These are phyloP conservation scores for Rosa chinensis DNA, from an alignment of 306 rosid genomes.

Conservation along the genomic window DNA sequence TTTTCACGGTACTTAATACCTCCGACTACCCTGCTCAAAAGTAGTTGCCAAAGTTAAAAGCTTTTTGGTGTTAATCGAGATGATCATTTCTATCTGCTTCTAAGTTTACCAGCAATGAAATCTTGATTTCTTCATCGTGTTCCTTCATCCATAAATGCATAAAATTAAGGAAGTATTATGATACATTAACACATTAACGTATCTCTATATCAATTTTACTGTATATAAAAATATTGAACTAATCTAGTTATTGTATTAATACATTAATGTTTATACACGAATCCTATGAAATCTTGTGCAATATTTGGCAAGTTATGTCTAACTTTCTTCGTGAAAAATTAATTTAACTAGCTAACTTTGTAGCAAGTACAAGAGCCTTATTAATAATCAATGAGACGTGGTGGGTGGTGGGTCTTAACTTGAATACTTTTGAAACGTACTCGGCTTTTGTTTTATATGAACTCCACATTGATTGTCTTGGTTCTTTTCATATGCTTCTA, in stretches of 20 bases:
- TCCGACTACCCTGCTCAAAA: not conserved
- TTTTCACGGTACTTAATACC: not conserved
- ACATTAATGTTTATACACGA: no score
- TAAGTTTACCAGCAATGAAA: not conserved
- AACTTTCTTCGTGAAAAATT: not conserved
- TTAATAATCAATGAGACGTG: not conserved
- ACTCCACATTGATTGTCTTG: not conserved
- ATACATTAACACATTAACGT: no score
- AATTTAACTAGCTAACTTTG: no score
- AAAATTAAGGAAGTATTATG: no score
- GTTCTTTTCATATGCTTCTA: not conserved
- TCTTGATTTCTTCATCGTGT: not conserved
- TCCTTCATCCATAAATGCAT: no score
- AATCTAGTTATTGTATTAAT: no score
- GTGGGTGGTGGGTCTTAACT: not conserved
- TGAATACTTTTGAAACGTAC: not conserved
- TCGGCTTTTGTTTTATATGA: not conserved
- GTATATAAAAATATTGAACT: no score
- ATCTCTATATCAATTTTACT: no score
- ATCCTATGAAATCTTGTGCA: not conserved
- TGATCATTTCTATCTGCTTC: not conserved
- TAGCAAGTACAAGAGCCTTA: not conserved
- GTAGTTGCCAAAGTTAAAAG: not conserved
- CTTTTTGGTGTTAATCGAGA: not conserved
- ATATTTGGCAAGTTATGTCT: not conserved